phyloP scores from a whole-genome alignment of 257 asterid genomes.

The Fraxinus anomala region DNA sequence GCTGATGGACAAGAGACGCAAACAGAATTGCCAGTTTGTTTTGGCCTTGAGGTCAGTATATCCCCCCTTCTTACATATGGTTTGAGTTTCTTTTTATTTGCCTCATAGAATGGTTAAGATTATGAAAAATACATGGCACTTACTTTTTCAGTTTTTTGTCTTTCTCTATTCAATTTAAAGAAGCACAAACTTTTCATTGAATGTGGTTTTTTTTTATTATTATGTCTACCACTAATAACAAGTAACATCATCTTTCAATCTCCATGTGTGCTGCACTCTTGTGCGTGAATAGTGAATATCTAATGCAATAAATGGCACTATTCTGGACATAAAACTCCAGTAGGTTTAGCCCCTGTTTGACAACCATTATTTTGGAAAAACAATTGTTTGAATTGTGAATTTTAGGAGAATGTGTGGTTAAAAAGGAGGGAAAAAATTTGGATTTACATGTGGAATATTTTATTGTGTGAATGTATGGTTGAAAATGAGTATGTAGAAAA shows the following conservation, averaged over 20 bases:
- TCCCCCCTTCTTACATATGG: not conserved
- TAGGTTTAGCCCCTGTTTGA: not conserved
- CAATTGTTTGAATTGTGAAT: no score
- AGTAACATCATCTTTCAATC: not conserved
- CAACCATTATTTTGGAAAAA: no score
- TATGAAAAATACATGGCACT: not conserved
- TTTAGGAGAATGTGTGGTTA: no score
- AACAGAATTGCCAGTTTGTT: slow-evolving; percentile 74
- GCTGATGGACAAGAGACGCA: slow-evolving; percentile 43
- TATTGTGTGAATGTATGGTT: no score
- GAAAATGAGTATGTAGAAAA: no score
- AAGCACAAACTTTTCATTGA: not conserved
- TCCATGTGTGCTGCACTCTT: not conserved
- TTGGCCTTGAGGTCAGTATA: slow-evolving; percentile 75
- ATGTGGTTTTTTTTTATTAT: not conserved
- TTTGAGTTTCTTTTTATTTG: slow-evolving; percentile 16
- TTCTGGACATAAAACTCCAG: not conserved
- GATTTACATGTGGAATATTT: no score
- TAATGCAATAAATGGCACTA: slow-evolving; percentile 6
- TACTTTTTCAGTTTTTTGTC: not conserved
- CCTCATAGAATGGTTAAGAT: slow-evolving; percentile 1
- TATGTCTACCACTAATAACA: not conserved
- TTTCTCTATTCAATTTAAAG: not conserved
- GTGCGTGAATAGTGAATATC: not conserved
- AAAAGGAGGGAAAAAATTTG: no score